A percentile compares a stretch with the other conserved stretches of the same genome.
phyloP scores from a whole-genome alignment of 345 rosid genomes.

The Pistacia atlantica region DNA sequence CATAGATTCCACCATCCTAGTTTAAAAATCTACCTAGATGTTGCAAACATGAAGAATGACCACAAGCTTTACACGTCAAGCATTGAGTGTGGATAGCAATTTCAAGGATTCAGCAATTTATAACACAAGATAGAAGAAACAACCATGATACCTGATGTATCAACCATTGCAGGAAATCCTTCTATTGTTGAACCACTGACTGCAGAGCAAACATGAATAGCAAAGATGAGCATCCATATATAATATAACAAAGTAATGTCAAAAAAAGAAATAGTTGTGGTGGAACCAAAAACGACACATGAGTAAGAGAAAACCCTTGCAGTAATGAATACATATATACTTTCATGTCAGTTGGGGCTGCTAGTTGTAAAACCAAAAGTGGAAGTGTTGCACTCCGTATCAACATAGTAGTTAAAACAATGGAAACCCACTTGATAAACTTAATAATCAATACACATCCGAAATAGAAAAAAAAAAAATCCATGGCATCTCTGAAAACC shows the following conservation, averaged over 20 bases:
- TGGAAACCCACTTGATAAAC: constrained; percentile 83
- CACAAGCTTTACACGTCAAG: neutral
- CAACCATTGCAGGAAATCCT: constrained; percentile 59
- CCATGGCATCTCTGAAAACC: neutral
- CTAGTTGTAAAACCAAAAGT: constrained; percentile 68
- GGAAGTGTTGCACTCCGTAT: constrained; percentile 67
- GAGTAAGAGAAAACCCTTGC: neutral
- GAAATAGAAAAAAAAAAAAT: neutral
- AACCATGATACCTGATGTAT: constrained; percentile 45
- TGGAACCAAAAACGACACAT: neutral
- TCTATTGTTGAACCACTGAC: constrained; percentile 67
- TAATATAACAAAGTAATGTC: neutral
- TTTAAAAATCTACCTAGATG: neutral
- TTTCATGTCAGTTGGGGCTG: constrained; percentile 56
- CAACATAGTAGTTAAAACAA: constrained; percentile 63
- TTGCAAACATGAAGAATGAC: neutral
- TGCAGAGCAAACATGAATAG: constrained; percentile 45
- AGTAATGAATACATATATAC: constrained; percentile 36
- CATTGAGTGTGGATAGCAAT: neutral
- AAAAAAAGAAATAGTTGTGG: neutral
- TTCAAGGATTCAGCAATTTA: neutral
- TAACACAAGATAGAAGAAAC: neutral
- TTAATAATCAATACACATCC: neutral
- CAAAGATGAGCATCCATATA: constrained; percentile 12
- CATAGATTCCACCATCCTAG: neutral